Evolutionary conservation across 495 filamentous ascomycete genomes (phyloP), one percentile per base, ranked within the genome.

Genomic region (Tuber microsphaerosporum): DNA sequence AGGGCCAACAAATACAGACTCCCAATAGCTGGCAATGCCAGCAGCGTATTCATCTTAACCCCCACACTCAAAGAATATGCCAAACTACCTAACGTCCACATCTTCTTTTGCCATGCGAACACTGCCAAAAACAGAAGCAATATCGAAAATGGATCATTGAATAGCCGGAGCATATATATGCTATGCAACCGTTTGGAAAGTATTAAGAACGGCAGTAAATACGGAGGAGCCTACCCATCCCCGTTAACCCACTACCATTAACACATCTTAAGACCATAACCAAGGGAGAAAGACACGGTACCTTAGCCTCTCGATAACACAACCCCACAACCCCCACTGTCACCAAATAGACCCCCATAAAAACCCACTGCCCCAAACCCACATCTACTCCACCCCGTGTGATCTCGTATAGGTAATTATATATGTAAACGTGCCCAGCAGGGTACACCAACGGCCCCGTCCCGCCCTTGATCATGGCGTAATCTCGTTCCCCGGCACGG

Each of bases 401-500:
- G 51, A 97, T 76, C 75, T 89, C 83, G 84, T 97, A 92, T 37
- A 99, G 89, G 34, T 87, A 84, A 22, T 89, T 90, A 84, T 97
- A 99, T 78, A 92, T 92, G 86, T 94, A 95, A 79, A 99, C 91
- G 85, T 99, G 95, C 14, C 89, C 92, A 26, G 92, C 94, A 37
- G 94, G 94, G 85, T 98, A 99, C 73, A 97, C 94, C 73, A 97
- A 87, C 19, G 94, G 94, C 8, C 95, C 95, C 0, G 95, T 99
- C 70, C 90, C 91, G 75, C 95, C 95, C 83, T 91, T 89, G 83
- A 99, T 93, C 17, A 88, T 85, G 46, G 89, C 88, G 83, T 99
- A 99, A 84, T 98, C 91, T 82, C 91, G 89, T 86, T 97, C 94
- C 70, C 95, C 95, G 10, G 88, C 85, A 42, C 93, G 82, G 80